Base-by-base conservation (phyloP, 495 filamentous ascomycete species). In the Podospora conica region DNA sequence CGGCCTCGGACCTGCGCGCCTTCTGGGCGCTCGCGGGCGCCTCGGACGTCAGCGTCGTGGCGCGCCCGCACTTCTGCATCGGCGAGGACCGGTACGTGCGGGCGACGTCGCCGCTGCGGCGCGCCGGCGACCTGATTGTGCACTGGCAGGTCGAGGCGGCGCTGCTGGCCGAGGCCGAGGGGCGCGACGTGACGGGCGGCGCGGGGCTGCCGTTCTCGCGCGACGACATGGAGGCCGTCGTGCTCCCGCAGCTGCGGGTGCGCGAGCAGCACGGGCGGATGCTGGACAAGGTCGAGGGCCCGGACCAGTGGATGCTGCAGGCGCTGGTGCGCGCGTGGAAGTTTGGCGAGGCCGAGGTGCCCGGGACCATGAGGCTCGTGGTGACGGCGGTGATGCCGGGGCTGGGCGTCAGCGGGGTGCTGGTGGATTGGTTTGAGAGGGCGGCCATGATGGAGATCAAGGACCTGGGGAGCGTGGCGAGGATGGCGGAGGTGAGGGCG, bases 131-230 rank as follows among this genome's bases (percentile, higher is more conserved):
- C 74, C 76, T 98, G 67, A 78, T 97, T n/a, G 81, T 85, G 0
- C 93, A 97, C 75, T 97, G 92, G 84, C 94, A 98, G 70, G 92
- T 98, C 68, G 88, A 96, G 75, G 87, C 91, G 0, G 89, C 89
- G 0, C 73, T 98, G 53, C 82, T 87, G 9, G 85, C 90, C 72
- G 92, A 95, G 78, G 40, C 40, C 15, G 40, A 18, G 33, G 25
- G 25, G 25, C 2, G 12, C 6, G 40, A 18, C 0, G 9, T 0
- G 6, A 7, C n/a, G 18, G 15, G n/a, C 48, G 33, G n/a, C 33
- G 3, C 53, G 18, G 82, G 80, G 69, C 82, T 95, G 15, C 90
- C 91, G 5, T 96, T 92, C 76, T 80, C 81, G 22, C 78, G 81
- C 40, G 56, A 70, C 3, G 71, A 84, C 10, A 77, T 95, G 10